Percentiles rank a stretch among this genome's conserved stretches.
phyloP scores from a whole-genome alignment of 208 protist species.

The Tritrichomonas musculus region DNA sequence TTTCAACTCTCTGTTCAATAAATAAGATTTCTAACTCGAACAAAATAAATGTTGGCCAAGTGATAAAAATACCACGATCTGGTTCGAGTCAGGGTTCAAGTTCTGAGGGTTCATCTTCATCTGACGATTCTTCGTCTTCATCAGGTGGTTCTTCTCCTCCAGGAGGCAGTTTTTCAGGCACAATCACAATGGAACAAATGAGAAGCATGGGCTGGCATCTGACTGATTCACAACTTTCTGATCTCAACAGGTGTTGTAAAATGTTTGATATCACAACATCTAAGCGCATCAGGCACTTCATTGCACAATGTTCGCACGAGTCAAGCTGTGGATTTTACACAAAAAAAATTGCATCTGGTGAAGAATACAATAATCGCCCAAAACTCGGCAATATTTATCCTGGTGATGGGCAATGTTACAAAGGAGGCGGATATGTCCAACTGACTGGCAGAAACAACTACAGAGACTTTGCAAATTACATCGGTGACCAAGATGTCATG shows the following conservation, averaged over 20 bases:
- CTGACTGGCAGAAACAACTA: constrained; percentile 28
- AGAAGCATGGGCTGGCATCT: not conserved
- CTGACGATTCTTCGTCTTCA: too few relatives aligned
- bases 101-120: too few relatives aligned
- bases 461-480: not conserved
- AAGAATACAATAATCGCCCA: not conserved
- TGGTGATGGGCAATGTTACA: constrained; percentile 31
- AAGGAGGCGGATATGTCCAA: constrained; percentile 35
- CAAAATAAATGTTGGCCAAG: too few relatives aligned
- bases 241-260: not conserved
- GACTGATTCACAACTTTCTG: not conserved
- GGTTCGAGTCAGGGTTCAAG: too few relatives aligned
- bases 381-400: not conserved
- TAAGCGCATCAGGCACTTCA: not conserved
- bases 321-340: not conserved
- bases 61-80: too few relatives aligned
- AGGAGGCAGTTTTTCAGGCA: too few relatives aligned
- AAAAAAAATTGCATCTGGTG: not conserved
- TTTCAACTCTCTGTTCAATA: too few relatives aligned
- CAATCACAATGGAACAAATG: not conserved
- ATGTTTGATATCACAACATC: not conserved
- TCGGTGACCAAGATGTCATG: constrained; percentile 3
- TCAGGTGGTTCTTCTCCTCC: too few relatives aligned
- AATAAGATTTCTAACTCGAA: too few relatives aligned
- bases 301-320: constrained; percentile 30